Evolutionary conservation across 2,329 filamentous ascomycete species (phyloP).

Genomic region (Colletotrichum graminicola): DNA sequence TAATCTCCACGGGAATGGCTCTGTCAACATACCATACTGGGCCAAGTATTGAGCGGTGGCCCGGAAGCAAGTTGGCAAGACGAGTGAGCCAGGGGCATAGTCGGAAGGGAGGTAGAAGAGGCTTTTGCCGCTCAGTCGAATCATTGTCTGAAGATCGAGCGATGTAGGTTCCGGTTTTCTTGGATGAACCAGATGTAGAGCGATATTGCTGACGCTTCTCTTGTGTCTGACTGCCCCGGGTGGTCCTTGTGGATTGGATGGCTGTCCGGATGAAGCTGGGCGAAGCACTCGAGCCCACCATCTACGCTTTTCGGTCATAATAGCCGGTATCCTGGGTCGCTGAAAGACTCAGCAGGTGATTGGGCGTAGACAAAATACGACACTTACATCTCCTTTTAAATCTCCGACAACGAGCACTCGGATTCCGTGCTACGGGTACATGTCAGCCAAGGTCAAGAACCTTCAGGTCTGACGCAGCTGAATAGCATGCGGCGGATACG

Average conservation of each 20-base stretch:
- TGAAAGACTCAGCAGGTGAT: neutral
- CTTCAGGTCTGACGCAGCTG: neutral
- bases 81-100: slow-evolving; percentile 67
- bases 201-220: slow-evolving; percentile 68
- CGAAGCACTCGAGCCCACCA: slow-evolving; percentile 56
- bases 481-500: neutral
- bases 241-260: slow-evolving; percentile 9
- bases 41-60: slow-evolving; percentile 75
- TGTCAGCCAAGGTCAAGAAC: slow-evolving; percentile 6
- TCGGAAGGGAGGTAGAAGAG: slow-evolving; percentile 70
- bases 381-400: slow-evolving; percentile 44
- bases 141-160: slow-evolving; percentile 68
- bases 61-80: slow-evolving; percentile 74
- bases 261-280: slow-evolving; percentile 37
- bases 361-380: neutral
- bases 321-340: slow-evolving; percentile 19
- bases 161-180: slow-evolving; percentile 60
- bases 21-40: slow-evolving; percentile 63
- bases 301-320: slow-evolving; percentile 49
- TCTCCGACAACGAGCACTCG: slow-evolving; percentile 55
- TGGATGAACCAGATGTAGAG: slow-evolving; percentile 58
- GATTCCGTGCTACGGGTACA: slow-evolving; percentile 63
- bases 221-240: slow-evolving; percentile 53
- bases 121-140: slow-evolving; percentile 73
- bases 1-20: too few species aligned